Evolutionary conservation across 176 grass and related monocot species (phyloP).

Genomic region (Aechmea fasciata): DNA sequence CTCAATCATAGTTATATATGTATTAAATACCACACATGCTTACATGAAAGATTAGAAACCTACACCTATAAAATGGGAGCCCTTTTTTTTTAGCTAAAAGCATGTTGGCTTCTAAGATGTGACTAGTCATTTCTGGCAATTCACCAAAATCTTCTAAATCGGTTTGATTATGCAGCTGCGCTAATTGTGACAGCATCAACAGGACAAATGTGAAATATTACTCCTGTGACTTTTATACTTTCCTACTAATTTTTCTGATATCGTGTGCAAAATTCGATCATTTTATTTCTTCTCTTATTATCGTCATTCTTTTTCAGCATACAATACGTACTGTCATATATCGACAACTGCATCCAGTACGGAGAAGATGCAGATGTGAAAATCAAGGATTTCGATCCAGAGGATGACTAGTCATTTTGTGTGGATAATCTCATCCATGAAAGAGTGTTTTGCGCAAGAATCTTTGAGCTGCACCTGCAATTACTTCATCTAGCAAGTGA

Average conservation of each 20-base stretch:
- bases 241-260: background rate
- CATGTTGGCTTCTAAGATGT: too few relatives aligned
- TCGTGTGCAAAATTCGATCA: background rate
- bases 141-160: background rate
- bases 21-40: too few relatives aligned
- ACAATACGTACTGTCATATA: constrained; percentile 66
- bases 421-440: background rate
- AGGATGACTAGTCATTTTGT: constrained; percentile 34
- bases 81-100: too few relatives aligned
- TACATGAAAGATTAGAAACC: too few relatives aligned
- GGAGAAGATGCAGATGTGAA: constrained; percentile 89
- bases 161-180: background rate
- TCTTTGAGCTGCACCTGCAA: background rate
- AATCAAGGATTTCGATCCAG: constrained; percentile 62
- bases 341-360: constrained; percentile 79
- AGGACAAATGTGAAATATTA: background rate
- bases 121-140: background rate
- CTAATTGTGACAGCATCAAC: background rate
- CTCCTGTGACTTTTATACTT: background rate
- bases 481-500: too few relatives aligned
- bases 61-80: too few relatives aligned
- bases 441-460: background rate
- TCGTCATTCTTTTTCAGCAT: constrained; percentile 40
- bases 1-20: too few relatives aligned
- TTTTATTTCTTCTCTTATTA: constrained; percentile 9